Conservation (phyloP, 1,139 yeast species). For the Candida sp. region DNA sequence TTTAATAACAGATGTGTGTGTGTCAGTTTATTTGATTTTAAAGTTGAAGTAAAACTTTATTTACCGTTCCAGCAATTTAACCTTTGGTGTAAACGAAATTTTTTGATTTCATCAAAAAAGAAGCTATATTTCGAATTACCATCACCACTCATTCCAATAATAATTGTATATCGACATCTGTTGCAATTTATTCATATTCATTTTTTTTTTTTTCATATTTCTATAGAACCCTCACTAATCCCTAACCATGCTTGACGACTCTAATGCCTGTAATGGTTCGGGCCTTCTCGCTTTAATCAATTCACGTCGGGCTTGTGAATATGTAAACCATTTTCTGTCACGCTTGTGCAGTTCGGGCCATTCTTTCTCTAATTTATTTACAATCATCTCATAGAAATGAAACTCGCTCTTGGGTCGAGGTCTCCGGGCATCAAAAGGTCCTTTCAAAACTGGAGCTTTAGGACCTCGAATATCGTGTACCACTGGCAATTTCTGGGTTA, state of each 20-base stretch:
- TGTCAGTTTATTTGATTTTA: no score
- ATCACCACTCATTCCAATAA: no score
- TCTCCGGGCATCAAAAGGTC: constrained; percentile 37
- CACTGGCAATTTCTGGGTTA: constrained; percentile 53
- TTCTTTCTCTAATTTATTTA: constrained; percentile 48
- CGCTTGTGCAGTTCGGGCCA: constrained; percentile 77
- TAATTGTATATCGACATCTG: no score
- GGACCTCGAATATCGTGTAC: constrained; percentile 60
- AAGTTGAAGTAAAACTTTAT: no score
- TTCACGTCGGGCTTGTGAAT: constrained; percentile 68
- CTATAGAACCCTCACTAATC: constrained; percentile 12
- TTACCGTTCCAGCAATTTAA: no score
- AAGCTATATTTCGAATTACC: no score
- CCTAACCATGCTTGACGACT: constrained; percentile 45
- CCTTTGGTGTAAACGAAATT: no score
- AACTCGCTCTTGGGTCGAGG: constrained; percentile 71
- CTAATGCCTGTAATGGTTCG: constrained; percentile 66
- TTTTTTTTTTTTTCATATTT: no score
- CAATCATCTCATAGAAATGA: constrained; percentile 76
- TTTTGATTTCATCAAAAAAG: no score
- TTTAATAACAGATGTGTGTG: no score
- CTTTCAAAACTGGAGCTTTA: constrained; percentile 48
- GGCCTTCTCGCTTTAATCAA: constrained; percentile 58
- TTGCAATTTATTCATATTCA: no score
- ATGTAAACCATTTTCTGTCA: constrained; percentile 72